Percentiles rank a stretch among this genome's conserved stretches.
These are phyloP conservation scores for Basidiobolus heterosporus DNA, from an alignment of 371 early-diverging fungal species.

Conservation along the genomic window DNA sequence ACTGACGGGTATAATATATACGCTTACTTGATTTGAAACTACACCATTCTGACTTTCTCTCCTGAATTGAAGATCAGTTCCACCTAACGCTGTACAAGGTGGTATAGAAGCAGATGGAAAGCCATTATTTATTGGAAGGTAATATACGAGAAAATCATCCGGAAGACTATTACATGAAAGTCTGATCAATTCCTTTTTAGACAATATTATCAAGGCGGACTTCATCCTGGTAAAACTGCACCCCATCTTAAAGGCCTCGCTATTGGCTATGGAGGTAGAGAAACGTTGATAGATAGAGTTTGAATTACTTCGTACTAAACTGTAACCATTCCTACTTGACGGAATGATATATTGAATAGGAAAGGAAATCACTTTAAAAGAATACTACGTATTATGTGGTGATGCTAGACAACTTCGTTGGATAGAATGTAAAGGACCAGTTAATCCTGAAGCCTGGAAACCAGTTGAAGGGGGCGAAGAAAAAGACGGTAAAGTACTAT, in stretches of 20 bases:
- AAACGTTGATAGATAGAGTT: neutral
- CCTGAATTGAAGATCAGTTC: neutral
- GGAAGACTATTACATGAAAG: conserved; percentile 1
- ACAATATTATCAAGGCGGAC: conserved; percentile 14
- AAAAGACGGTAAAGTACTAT: conserved; percentile 19
- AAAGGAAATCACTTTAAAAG: conserved; percentile 15
- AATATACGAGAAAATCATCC: neutral
- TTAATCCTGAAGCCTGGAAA: conserved; percentile 5
- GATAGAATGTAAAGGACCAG: conserved; percentile 15
- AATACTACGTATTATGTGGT: conserved; percentile 30
- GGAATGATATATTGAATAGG: neutral
- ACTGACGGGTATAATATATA: no score
- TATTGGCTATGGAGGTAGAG: conserved; percentile 20
- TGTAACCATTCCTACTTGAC: neutral
- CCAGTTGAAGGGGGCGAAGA: conserved; percentile 27
- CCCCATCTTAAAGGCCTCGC: conserved; percentile 18
- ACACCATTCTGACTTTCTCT: no score
- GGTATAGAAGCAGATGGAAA: conserved; percentile 5
- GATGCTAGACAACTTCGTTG: conserved; percentile 21
- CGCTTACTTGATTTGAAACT: no score
- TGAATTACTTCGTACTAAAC: no score
- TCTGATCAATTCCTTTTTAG: conserved; percentile 1
- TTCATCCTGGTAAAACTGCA: conserved; percentile 31
- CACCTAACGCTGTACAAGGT: conserved; percentile 7
- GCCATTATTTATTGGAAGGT: conserved; percentile 3